These are phyloP conservation scores for Coprinopsis sp. DNA, from an alignment of 768 basidiomycete species.

Conservation along the genomic window DNA sequence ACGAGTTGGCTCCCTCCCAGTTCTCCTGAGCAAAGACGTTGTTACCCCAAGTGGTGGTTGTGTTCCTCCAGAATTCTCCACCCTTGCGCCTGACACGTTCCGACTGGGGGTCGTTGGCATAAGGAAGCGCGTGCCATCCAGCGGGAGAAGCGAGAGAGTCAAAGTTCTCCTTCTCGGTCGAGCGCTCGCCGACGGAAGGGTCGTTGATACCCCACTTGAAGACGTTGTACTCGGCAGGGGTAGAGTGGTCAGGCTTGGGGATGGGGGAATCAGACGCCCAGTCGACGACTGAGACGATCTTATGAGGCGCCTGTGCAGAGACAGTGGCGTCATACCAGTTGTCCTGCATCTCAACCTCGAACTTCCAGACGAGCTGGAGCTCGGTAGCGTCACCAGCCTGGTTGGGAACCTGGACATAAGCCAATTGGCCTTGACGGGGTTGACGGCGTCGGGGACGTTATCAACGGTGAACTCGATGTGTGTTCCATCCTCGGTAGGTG, in stretches of 20 bases:
- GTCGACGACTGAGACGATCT: slow-evolving; percentile 86
- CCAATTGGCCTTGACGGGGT: slow-evolving; percentile 77
- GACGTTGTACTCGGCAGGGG: slow-evolving; percentile 58
- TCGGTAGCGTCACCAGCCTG: slow-evolving; percentile 51
- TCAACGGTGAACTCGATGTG: slow-evolving; percentile 38
- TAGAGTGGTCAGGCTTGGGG: slow-evolving; percentile 30
- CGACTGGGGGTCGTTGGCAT: slow-evolving; percentile 57
- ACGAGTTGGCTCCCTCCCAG: slow-evolving; percentile 69
- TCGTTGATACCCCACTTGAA: slow-evolving; percentile 86
- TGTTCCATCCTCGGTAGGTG: slow-evolving; percentile 33
- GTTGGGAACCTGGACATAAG: slow-evolving; percentile 77
- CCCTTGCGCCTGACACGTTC: slow-evolving; percentile 18
- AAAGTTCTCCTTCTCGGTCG: slow-evolving; percentile 56
- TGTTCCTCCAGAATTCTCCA: slow-evolving; percentile 50
- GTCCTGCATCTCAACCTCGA: slow-evolving; percentile 90
- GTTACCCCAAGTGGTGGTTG: slow-evolving; percentile 83
- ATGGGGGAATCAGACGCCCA: slow-evolving; percentile 83
- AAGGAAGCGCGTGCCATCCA: slow-evolving; percentile 90
- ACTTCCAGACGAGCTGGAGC: slow-evolving; percentile 83
- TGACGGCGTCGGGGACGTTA: slow-evolving; percentile 72
- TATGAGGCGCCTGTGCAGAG: slow-evolving; percentile 65
- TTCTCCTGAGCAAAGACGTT: slow-evolving; percentile 96
- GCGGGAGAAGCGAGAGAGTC: slow-evolving; percentile 78
- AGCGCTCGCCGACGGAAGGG: slow-evolving; percentile 63
- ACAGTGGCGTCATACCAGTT: slow-evolving; percentile 96